A percentile compares a stretch with the other conserved stretches of the same genome.
Conservation (phyloP, 78 protist genomes). For the slime mould (Dictyostelium discoideum) region DNA sequence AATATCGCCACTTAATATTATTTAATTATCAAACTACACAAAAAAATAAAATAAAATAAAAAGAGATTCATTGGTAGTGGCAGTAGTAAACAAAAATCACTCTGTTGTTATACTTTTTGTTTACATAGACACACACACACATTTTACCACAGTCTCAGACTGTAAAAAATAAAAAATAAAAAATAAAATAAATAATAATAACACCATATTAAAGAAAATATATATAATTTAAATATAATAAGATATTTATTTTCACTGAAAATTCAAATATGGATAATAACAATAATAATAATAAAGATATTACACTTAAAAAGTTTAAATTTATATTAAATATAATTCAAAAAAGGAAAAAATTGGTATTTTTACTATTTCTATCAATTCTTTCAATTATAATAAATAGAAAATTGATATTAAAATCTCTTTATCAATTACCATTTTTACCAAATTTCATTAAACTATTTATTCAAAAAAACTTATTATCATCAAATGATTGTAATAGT, state of each 20-base stretch:
- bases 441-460: conserved; percentile 18
- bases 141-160: no score
- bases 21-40: no score
- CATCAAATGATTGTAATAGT: not conserved
- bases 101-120: no score
- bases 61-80: no score
- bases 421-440: not conserved
- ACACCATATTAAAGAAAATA: not conserved
- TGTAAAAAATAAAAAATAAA: no score
- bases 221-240: no score
- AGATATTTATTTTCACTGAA: not conserved
- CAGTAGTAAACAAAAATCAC: no score
- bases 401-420: not conserved
- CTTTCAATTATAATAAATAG: not conserved
- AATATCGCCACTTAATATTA: no score
- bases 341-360: not conserved
- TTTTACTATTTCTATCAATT: not conserved
- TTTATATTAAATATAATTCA: not conserved
- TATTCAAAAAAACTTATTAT: conserved; percentile 1
- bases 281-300: not conserved
- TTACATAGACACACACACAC: no score
- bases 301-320: not conserved
- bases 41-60: no score
- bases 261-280: not conserved
- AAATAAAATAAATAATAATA: no score